Evolutionary conservation across 495 filamentous ascomycete species (phyloP).

Genomic region (Baudoinia panamericana): DNA sequence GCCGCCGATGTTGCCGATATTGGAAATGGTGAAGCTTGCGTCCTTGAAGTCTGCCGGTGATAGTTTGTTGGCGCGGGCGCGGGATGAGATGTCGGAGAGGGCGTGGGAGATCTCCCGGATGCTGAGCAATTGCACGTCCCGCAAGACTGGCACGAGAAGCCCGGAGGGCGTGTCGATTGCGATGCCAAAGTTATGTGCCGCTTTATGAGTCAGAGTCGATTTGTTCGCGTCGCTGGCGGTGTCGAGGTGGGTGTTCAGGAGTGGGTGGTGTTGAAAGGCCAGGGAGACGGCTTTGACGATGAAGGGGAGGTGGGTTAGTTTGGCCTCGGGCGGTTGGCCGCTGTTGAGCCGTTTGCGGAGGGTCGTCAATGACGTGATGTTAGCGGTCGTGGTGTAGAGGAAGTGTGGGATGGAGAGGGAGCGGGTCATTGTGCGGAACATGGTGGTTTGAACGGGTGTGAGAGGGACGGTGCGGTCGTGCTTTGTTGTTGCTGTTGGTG

Average conservation of each 20-base stretch:
- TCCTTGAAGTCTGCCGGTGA: slow-evolving; percentile 63
- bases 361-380: slow-evolving; percentile 55
- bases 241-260: slow-evolving; percentile 78
- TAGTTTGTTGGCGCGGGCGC: slow-evolving; percentile 63
- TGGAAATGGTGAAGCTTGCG: slow-evolving; percentile 89
- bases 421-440: slow-evolving; percentile 98
- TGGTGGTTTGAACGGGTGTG: slow-evolving; percentile 69
- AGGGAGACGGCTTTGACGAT: slow-evolving; percentile 88
- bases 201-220: slow-evolving; percentile 56
- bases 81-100: slow-evolving; percentile 54
- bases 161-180: slow-evolving; percentile 90
- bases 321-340: slow-evolving; percentile 29
- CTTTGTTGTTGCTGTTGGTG: slow-evolving; percentile 17
- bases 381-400: slow-evolving; percentile 76
- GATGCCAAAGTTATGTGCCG: slow-evolving; percentile 86
- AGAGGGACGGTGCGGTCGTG: slow-evolving; percentile 53
- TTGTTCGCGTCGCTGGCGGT: slow-evolving; percentile 40
- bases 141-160: slow-evolving; percentile 88
- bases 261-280: slow-evolving; percentile 63
- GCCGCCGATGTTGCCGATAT: slow-evolving; percentile 93
- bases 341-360: slow-evolving; percentile 57
- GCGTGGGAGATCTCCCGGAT: slow-evolving; percentile 67
- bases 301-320: slow-evolving; percentile 84
- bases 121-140: slow-evolving; percentile 60
- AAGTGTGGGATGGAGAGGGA: slow-evolving; percentile 88